Evolutionary conservation across 345 rosid genomes (phyloP), one percentile per base, ranked within the genome.

Genomic region (Draba incana): DNA sequence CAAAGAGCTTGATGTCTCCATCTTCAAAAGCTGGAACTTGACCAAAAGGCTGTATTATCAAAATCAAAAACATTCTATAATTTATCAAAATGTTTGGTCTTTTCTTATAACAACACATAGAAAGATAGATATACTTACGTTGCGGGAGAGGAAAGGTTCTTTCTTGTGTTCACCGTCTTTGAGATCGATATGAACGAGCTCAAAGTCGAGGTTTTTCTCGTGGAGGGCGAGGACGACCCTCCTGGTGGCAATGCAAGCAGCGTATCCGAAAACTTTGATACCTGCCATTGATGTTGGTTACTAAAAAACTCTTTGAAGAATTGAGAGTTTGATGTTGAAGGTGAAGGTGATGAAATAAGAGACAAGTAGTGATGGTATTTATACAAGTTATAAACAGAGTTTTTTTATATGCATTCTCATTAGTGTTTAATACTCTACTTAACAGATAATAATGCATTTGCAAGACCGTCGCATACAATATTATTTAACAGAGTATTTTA

Each of bases 1-100:
- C 92, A 4, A 86, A 84, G 27, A 90, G 82, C 79, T 79, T 80
- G 50, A 87, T 51, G 70, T 83, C 90, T 54, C 87, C 97, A 8
- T 87, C 80, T 72, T 87, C 90, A 20, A 83, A 66, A 33, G 79
- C 88, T 25, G 94, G 97, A 70, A 90, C 80, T 79, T 80, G 82
- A 56, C 94, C 90, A 47, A 86, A 90, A 8, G 92, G 94, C 94
- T 86, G 39, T 10, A 76, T 25, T 43, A 47, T 60, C 39, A 35
- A 35, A 8, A 35, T 31, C 10, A 10, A 8, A n/a, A 47, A 54
- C 42, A 13, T 8, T 58, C 31, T 51, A 75, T 24, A 68, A 68
- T 33, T 15, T 10, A 35, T 35, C 39, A 35, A 35, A 35, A 35
- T 35, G 10, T 2, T 35, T 35, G 39, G 39, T 35, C 39, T 8